Evolutionary conservation across 148 eudicot genomes (phyloP).

Genomic region (Rhododendron molle): DNA sequence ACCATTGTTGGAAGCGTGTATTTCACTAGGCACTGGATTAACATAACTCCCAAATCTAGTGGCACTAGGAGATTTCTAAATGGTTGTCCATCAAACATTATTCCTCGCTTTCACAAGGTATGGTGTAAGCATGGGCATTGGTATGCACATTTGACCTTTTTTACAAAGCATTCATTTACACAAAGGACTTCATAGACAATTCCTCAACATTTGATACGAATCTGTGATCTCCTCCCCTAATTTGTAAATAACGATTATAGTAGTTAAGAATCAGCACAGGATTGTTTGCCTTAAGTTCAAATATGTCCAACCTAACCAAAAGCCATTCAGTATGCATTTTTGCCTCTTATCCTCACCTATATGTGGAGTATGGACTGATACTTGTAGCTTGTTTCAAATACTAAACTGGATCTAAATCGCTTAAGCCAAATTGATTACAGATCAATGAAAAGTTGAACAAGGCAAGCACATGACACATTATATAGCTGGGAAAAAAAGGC

Average conservation of each 20-base stretch:
- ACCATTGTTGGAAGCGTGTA: background rate
- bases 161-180: background rate
- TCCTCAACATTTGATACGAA: too few relatives aligned
- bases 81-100: background rate
- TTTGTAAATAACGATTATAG: background rate
- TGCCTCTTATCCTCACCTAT: background rate
- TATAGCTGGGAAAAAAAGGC: background rate
- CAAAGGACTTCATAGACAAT: too few relatives aligned
- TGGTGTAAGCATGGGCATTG: background rate
- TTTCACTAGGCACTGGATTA: background rate
- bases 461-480: background rate
- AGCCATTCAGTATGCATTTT: background rate
- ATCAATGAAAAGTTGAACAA: background rate
- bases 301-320: background rate
- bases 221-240: too few relatives aligned
- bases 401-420: background rate
- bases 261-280: background rate
- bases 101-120: background rate
- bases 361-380: background rate
- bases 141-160: background rate
- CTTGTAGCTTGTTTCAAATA: background rate
- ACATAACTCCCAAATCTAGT: background rate
- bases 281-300: background rate
- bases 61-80: background rate
- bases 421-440: background rate